Base-by-base conservation (phyloP, 495 filamentous ascomycete species). In the Hypomontagnella submonticulosa region DNA sequence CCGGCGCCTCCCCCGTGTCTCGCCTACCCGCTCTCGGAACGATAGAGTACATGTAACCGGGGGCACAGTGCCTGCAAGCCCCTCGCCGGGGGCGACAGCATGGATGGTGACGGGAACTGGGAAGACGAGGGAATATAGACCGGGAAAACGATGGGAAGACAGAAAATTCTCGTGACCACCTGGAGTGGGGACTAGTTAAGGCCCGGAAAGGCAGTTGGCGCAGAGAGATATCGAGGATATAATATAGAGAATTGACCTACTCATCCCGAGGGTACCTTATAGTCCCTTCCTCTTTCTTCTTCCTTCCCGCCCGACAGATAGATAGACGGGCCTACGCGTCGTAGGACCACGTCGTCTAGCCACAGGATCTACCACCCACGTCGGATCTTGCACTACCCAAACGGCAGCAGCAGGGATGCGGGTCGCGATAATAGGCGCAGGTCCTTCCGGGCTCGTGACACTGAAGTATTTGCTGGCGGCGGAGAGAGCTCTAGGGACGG, bases 401-500 rank as follows among this genome's bases (percentile, higher is more conserved):
- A 40, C 18, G 54, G 43, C 43, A 38, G 56, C 55, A 57, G 50
- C 44, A 61, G 51, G 55, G 44, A 70, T 68, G 64, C 65, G 63
- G 44, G 75, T 79, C 33, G 76, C 78, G 23, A 70, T 80, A 52
- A 74, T 80, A 70, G 80, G 80, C 34, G 79, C 72, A 41, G 80
- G 80, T 44, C 76, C 80, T 30, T 77, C 79, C 3, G 80, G 80
- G 8, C 71, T 82, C 8, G 76, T 80, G 15, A 80, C 78, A 27
- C 70, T 81, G 30, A 82, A 81, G 66, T 77, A 79, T 40, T 78
- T 81, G 0, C 15, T 75, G 23, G 61, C 63, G 6, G 73, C 78
- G 0, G 72, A 80, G 57, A 41, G 38, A 4, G 56, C 57, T 48
- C 61, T 77, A n/a, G 65, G 63, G 6, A 61, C 51, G 4, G 66